Evolutionary conservation across 1,284 basidiomycete species (phyloP).

Genomic region (Vanrija pseudolonga): DNA sequence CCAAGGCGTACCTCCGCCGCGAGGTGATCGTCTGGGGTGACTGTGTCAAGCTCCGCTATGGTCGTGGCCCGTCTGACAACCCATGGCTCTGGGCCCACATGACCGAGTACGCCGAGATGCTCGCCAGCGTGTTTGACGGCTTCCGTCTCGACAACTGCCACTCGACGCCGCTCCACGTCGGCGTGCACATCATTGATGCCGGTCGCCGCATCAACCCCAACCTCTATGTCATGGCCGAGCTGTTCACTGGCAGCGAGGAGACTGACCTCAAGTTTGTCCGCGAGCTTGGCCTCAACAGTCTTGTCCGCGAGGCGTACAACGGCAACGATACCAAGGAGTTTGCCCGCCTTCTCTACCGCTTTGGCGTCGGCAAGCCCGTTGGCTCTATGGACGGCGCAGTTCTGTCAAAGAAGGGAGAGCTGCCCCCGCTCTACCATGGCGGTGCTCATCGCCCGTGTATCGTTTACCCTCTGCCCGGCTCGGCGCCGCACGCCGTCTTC

Average conservation of each 20-base stretch:
- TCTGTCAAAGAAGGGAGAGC: slow-evolving; percentile 67
- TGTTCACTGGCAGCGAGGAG: slow-evolving; percentile 93
- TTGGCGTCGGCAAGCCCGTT: slow-evolving; percentile 73
- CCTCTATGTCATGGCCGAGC: slow-evolving; percentile 91
- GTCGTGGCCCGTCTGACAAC: slow-evolving; percentile 69
- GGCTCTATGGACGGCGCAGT: slow-evolving; percentile 89
- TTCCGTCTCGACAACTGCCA: slow-evolving; percentile 98
- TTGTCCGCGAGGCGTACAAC: slow-evolving; percentile 88
- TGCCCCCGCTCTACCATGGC: slow-evolving; percentile 66
- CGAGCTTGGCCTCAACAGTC: slow-evolving; percentile 81
- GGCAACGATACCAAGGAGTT: slow-evolving; percentile 82
- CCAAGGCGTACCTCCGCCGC: slow-evolving; percentile 92
- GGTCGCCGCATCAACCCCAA: slow-evolving; percentile 85
- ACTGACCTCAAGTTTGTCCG: slow-evolving; percentile 88
- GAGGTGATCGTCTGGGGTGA: slow-evolving; percentile 98
- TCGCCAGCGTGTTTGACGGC: slow-evolving; percentile 82
- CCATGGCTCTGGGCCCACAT: slow-evolving; percentile 96
- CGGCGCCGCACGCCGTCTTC: slow-evolving; percentile 80
- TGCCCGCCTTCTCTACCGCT: slow-evolving; percentile 75
- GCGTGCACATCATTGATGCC: slow-evolving; percentile 84
- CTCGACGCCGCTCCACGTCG: slow-evolving; percentile 91
- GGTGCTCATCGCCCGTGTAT: slow-evolving; percentile 69
- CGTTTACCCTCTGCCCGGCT: slow-evolving; percentile 76
- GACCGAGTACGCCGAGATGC: slow-evolving; percentile 73
- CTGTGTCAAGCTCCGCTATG: slow-evolving; percentile 96